Evolutionary conservation across 208 protist species (phyloP), one percentile per base, ranked within the genome.

Genomic region (Crithidia sp.): DNA sequence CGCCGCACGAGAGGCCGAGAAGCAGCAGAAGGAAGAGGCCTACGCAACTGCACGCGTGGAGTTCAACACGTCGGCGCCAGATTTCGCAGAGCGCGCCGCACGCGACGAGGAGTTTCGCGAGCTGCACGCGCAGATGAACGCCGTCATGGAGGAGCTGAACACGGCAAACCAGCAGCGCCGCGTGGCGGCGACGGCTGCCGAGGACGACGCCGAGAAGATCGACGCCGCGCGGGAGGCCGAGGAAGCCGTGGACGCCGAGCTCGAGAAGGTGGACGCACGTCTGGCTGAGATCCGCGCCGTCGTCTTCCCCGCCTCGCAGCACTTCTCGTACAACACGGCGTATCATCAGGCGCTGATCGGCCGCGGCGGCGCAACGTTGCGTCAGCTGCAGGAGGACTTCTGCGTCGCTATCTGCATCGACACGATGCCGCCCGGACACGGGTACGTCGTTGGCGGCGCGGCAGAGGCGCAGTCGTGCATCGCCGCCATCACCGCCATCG

Each of bases 311-410:
- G 13, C 28, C 12, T 52, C 56, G 6, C 67, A 64, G n/a, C 53
- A 68, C 71, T 85, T 92, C 57, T 63, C 64, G 9, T 89, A 84
- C 69, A 69, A 74, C 6, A 14, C 71, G 5, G 65, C 60, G 44
- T 50, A 74, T 50, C 77, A 77, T 36, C 54, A 44, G 6, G 79
- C 71, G 19, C 40, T 92, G 10, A 66, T 89, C n/a, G 84, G 84
- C 5, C 63, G 67, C 28, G 71, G 67, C 41, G 82, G 87, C 4
- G 80, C 83, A 12, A 88, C 82, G 59, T 71, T 89, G 36, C 66
- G 62, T n/a, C 84, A 92, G 76, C 72, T 92, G 74, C 84, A 89
- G 77, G n/a, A 69, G 10, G 82, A 89, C 76, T 89, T 86, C 74
- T 74, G 79, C 49, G 87, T 86, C 0, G 84, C 82, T 5, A 54